A percentile compares a stretch with the other conserved stretches of the same genome.
phyloP scores from a whole-genome alignment of 257 asterid species.

The Solanum gandarillasii region DNA sequence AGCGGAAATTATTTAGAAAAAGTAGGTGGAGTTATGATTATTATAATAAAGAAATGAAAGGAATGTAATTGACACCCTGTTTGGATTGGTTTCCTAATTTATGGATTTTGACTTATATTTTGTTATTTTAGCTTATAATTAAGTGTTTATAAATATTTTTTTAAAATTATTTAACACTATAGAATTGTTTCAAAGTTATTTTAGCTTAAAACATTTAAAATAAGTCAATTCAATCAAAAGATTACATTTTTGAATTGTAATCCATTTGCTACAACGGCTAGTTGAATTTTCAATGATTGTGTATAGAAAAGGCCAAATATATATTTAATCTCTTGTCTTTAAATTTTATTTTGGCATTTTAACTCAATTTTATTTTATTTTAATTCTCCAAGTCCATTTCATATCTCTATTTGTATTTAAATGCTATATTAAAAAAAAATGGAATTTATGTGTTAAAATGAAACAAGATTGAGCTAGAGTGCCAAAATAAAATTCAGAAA shows the following conservation, averaged over 20 bases:
- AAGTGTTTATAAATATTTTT: background rate
- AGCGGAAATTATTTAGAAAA: background rate
- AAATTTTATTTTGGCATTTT: too few relatives aligned
- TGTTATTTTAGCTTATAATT: too few relatives aligned
- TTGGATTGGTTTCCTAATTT: background rate
- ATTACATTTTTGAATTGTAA: background rate
- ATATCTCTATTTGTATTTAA: too few relatives aligned
- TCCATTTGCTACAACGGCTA: background rate
- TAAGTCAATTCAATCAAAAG: too few relatives aligned
- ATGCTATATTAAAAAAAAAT: too few relatives aligned
- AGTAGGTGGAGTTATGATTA: background rate
- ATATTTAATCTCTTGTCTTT: background rate
- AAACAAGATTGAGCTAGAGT: too few relatives aligned
- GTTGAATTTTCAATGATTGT: background rate
- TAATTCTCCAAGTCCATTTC: background rate
- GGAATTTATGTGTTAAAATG: too few relatives aligned
- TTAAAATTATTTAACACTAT: too few relatives aligned
- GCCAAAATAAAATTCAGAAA: too few relatives aligned
- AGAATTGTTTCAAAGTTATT: too few relatives aligned
- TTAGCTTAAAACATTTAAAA: background rate
- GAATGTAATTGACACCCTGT: background rate
- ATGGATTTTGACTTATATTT: too few relatives aligned
- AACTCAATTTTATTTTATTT: too few relatives aligned
- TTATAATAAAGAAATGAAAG: background rate
- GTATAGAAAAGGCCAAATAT: background rate